A percentile compares a stretch with the other conserved stretches of the same genome.
These are phyloP conservation scores for Allium cepa DNA, from an alignment of 106 monocot genomes.

Conservation along the genomic window DNA sequence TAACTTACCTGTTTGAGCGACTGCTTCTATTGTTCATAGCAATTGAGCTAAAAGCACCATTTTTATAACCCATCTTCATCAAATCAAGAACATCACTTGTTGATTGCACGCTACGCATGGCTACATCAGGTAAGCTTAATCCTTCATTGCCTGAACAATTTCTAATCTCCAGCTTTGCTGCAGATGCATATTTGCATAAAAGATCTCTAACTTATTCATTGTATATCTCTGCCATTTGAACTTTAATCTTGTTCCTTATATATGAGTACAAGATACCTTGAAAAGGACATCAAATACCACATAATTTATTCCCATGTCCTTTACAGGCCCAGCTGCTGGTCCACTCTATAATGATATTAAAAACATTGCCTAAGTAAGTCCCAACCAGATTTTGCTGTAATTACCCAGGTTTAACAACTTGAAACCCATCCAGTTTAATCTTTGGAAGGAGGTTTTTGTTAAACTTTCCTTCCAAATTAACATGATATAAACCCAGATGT, in stretches of 20 bases:
- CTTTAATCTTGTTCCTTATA: constrained; percentile 59
- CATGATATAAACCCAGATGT: too few relatives aligned
- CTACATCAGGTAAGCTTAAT: constrained; percentile 69
- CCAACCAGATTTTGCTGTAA: too few relatives aligned
- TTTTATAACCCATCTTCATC: constrained; percentile 70
- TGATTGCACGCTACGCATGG: constrained; percentile 46
- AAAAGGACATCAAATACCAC: constrained; percentile 80
- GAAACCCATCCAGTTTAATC: too few relatives aligned
- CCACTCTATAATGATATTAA: too few relatives aligned
- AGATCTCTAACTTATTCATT: constrained; percentile 95
- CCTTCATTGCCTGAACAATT: constrained; percentile 54
- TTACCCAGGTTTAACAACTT: too few relatives aligned
- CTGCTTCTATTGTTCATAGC: constrained; percentile 87
- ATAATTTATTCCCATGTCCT: constrained; percentile 61
- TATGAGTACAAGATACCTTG: constrained; percentile 34
- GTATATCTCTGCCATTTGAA: constrained; percentile 95
- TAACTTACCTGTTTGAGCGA: constrained; percentile 75
- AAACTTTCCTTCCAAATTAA: too few relatives aligned
- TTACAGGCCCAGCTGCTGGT: constrained; percentile 30
- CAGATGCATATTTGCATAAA: constrained; percentile 47
- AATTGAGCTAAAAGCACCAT: constrained; percentile 58
- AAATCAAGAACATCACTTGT: constrained; percentile 60
- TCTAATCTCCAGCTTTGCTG: constrained; percentile 71
- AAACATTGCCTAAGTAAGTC: too few relatives aligned
- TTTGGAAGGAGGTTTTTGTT: too few relatives aligned